A percentile compares a stretch with the other conserved stretches of the same genome.
Evolutionary conservation across 2,329 filamentous ascomycete species (phyloP).

Genomic region (Cytospora mali): DNA sequence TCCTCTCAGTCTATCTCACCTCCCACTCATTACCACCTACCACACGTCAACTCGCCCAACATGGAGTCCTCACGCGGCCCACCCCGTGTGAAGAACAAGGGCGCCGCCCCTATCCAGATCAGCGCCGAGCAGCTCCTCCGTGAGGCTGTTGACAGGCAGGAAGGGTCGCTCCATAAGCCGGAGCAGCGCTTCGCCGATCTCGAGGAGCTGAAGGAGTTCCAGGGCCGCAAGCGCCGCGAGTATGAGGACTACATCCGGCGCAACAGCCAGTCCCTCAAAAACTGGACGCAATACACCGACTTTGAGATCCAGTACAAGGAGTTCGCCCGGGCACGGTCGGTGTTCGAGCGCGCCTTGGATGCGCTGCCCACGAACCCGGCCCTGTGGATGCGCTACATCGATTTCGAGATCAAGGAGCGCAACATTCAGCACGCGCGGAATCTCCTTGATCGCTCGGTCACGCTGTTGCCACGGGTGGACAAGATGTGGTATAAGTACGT

Average conservation of each 20-base stretch:
- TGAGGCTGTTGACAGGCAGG: conserved; percentile 95
- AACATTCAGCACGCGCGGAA: conserved; percentile 98
- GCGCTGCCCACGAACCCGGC: conserved; percentile 84
- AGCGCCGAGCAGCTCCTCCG: conserved; percentile 95
- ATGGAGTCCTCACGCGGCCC: conserved; percentile 94
- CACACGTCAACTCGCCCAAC: conserved; percentile 35
- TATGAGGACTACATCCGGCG: conserved; percentile 98
- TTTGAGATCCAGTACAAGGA: conserved; percentile 99
- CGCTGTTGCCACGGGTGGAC: conserved; percentile 85
- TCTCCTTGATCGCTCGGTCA: conserved; percentile 90
- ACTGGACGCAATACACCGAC: conserved; percentile 96
- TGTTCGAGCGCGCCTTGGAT: conserved; percentile 94
- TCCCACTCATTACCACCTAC: conserved; percentile 6
- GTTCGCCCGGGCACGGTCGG: conserved; percentile 83
- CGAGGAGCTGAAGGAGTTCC: conserved; percentile 96
- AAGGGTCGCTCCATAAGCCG: conserved; percentile 82
- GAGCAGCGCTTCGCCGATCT: conserved; percentile 95
- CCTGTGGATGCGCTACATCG: conserved; percentile 91
- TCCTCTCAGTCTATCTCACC: not conserved
- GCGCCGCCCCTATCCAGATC: conserved; percentile 85
- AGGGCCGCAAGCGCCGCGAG: conserved; percentile 92
- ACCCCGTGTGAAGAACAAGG: conserved; percentile 98
- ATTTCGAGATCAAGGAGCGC: conserved; percentile 86
- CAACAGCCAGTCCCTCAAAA: conserved; percentile 94
- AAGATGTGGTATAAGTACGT: conserved; percentile 99